Base-by-base conservation (phyloP, 2,329 filamentous ascomycete genomes). In the Graphium sp. region DNA sequence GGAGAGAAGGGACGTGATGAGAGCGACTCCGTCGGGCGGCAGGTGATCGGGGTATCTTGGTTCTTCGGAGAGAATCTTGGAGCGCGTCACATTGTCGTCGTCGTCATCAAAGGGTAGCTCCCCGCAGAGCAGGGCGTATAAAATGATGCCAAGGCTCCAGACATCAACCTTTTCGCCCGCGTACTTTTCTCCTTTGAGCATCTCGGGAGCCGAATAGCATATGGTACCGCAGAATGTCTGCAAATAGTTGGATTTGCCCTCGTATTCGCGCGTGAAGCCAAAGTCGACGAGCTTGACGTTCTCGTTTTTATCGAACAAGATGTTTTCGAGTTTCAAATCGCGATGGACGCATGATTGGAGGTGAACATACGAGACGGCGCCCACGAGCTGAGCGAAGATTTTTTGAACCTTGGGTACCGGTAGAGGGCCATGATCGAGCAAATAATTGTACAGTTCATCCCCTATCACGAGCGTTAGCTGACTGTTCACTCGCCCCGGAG, bases 271-370 rank as follows among this genome's bases (percentile, higher is more conserved):
- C 8, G 89, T 98, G 47, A 98, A 98, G 12, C 89, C 89, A 56
- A 98, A 98, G 49, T 98, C 89, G 40, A 91, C 87, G 35, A 98
- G 58, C 55, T 98, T 98, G 40, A 98, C 89, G 45, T 95, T 93
- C 47, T 91, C 87, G 46, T 94, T 67, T 50, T 91, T 95, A 57
- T 98, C 89, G 40, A 98, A 66, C 25, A 98, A 60, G 33, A 98
- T 94, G 45, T 92, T 92, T 22, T 32, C 89, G 43, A 98, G 66
- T 53, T 98, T 98, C 31, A 98, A 60, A 49, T 98, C 89, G 41
- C 89, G 81, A 50, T 98, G 89, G 19, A 98, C 89, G 47, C 89
- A 98, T 5, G 80, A 85, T 43, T 92, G 85, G 48, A 75, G 77
- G 54, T 98, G 89, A 21, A 98, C 89, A 49, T 95, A 95, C 31